phyloP scores from a whole-genome alignment of 352 stramenopile genomes.

The Phytophthora citricola region DNA sequence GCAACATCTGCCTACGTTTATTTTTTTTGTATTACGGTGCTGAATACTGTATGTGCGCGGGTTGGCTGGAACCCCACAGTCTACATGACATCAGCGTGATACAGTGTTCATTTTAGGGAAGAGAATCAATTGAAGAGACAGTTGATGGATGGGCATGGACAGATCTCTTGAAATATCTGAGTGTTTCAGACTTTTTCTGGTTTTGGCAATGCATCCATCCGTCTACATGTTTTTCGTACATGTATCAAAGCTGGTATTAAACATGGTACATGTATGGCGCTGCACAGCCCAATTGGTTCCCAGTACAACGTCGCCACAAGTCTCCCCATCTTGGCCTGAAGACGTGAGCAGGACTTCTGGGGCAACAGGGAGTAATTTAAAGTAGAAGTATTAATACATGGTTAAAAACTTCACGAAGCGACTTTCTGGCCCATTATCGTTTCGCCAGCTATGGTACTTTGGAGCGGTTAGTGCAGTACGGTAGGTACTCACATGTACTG shows the following conservation, averaged over 20 bases:
- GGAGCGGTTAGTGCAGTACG: too few species aligned
- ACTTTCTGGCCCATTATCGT: too few species aligned
- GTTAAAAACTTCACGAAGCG: too few species aligned
- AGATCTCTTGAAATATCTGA: conserved; percentile 20
- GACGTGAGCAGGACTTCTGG: too few species aligned
- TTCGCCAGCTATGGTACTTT: too few species aligned
- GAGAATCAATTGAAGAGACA: too few species aligned
- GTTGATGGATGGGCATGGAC: conserved; percentile 19
- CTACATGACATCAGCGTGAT: conserved; percentile 2
- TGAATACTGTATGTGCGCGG: too few species aligned
- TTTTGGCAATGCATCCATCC: background rate
- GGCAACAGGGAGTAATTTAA: too few species aligned
- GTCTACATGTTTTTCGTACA: conserved; percentile 1
- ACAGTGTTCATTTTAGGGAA: background rate
- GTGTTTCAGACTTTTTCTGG: conserved; percentile 6
- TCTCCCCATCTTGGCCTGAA: background rate
- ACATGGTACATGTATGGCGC: background rate
- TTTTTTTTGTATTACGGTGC: background rate
- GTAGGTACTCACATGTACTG: too few species aligned
- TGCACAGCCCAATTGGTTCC: background rate
- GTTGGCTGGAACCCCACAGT: too few species aligned
- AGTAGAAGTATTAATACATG: too few species aligned
- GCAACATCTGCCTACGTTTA: conserved; percentile 19
- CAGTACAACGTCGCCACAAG: conserved; percentile 15
- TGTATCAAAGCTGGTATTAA: conserved; percentile 4